phyloP scores from a whole-genome alignment of 2,329 filamentous ascomycete species.

The Sporothrix pseudoabietina region DNA sequence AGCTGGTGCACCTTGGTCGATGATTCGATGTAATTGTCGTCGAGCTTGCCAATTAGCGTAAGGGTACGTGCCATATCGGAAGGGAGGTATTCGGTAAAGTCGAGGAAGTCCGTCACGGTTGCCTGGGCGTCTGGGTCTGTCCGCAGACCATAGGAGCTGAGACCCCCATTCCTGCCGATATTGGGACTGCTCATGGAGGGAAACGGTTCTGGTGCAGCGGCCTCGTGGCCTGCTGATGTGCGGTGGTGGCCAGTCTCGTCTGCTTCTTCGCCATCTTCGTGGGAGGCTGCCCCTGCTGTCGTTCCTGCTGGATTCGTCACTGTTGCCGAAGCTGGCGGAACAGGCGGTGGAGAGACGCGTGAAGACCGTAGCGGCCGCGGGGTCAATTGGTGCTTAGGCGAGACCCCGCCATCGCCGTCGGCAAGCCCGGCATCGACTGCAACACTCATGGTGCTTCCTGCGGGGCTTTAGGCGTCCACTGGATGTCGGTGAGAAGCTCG shows the following conservation, averaged over 20 bases:
- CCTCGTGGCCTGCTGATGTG: neutral
- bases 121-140: constrained; percentile 68
- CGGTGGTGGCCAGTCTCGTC: neutral
- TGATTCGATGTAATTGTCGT: constrained; percentile 59
- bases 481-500: neutral
- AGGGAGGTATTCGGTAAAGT: constrained; percentile 70
- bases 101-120: constrained; percentile 70
- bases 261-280: neutral
- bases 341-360: constrained; percentile 4
- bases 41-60: constrained; percentile 66
- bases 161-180: constrained; percentile 43
- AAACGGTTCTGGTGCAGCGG: neutral
- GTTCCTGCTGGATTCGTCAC: neutral
- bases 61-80: constrained; percentile 67
- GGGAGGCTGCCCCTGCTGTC: neutral
- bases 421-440: neutral
- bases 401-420: constrained; percentile 25
- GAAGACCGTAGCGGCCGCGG: constrained; percentile 19
- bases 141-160: constrained; percentile 53
- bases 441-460: constrained; percentile 10
- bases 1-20: constrained; percentile 59
- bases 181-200: neutral
- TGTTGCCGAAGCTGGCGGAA: neutral
- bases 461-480: neutral
- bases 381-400: constrained; percentile 25